Evolutionary conservation across 2,329 filamentous ascomycete genomes (phyloP).

Genomic region (Claviceps paspali): DNA sequence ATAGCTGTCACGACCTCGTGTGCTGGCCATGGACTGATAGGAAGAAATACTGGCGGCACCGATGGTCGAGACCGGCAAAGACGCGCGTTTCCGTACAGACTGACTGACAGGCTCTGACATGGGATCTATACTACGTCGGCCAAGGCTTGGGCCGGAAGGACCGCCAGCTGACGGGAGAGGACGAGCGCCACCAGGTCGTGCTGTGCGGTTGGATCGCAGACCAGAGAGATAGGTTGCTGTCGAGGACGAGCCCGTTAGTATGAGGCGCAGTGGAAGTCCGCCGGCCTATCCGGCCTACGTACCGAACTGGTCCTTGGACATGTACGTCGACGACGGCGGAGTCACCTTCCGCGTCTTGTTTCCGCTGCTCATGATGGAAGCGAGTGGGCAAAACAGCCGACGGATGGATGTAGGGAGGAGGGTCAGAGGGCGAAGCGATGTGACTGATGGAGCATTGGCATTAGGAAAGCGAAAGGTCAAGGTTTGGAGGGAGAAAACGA

Average conservation of each 20-base stretch:
- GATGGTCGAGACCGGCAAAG: slow-evolving; percentile 23
- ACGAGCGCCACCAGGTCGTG: slow-evolving; percentile 55
- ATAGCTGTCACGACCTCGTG: slow-evolving; percentile 36
- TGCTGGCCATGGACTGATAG: slow-evolving; percentile 31
- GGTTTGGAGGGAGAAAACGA: too few relatives aligned
- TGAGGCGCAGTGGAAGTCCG: not conserved
- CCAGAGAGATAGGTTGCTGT: slow-evolving; percentile 56
- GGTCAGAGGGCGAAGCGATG: too few relatives aligned
- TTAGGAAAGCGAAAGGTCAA: too few relatives aligned
- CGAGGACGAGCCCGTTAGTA: slow-evolving; percentile 4
- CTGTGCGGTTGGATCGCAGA: slow-evolving; percentile 51
- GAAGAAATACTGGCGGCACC: slow-evolving; percentile 31
- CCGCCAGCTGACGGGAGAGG: slow-evolving; percentile 34
- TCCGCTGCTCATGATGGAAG: slow-evolving; percentile 16
- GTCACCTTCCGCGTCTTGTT: slow-evolving; percentile 36
- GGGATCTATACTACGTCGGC: slow-evolving; percentile 17
- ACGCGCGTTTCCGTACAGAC: slow-evolving; percentile 13
- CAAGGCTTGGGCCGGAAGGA: slow-evolving; percentile 14
- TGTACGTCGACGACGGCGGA: slow-evolving; percentile 47
- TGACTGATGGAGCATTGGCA: too few relatives aligned
- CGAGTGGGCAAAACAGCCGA: not conserved
- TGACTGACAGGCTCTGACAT: slow-evolving; percentile 14
- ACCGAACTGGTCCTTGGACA: slow-evolving; percentile 55
- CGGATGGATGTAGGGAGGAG: too few relatives aligned
- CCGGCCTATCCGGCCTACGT: slow-evolving; percentile 9